A percentile compares a stretch with the other conserved stretches of the same genome.
Evolutionary conservation across 1,284 basidiomycete genomes (phyloP).

Genomic region (Veloboletus limbatus): DNA sequence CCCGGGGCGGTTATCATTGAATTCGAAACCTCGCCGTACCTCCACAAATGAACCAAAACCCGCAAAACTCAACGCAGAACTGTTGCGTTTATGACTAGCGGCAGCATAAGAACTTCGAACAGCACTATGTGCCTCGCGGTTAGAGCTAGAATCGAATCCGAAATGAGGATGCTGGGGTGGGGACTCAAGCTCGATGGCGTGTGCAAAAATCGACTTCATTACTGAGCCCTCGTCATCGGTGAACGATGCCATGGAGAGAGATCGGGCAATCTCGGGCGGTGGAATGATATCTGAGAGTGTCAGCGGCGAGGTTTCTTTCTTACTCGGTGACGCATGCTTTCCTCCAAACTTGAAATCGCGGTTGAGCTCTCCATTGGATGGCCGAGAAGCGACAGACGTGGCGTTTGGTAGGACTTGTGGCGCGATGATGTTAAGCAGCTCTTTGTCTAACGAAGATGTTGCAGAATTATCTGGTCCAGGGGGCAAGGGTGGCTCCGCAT

Average conservation of each 20-base stretch:
- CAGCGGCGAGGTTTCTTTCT: conserved; percentile 29
- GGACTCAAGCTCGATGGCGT: conserved; percentile 39
- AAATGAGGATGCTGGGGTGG: conserved; percentile 38
- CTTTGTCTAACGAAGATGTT: conserved; percentile 16
- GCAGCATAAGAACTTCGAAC: conserved; percentile 16
- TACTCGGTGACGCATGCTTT: conserved; percentile 32
- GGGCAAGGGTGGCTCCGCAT: conserved; percentile 21
- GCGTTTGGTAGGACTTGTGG: conserved; percentile 29
- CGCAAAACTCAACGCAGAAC: conserved; percentile 61
- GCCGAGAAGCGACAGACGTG: conserved; percentile 42
- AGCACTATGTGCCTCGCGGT: conserved; percentile 27
- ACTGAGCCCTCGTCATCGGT: conserved; percentile 53
- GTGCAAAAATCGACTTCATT: conserved; percentile 57
- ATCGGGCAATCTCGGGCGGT: conserved; percentile 49
- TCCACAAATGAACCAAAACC: conserved; percentile 74
- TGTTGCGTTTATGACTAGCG: conserved; percentile 42
- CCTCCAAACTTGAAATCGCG: conserved; percentile 73
- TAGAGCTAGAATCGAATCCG: conserved; percentile 47
- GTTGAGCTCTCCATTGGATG: conserved; percentile 64
- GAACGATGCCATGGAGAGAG: conserved; percentile 45
- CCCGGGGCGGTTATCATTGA: conserved; percentile 52
- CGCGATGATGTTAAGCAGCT: conserved; percentile 24
- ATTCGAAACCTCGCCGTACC: conserved; percentile 71
- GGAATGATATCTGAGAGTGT: conserved; percentile 76
- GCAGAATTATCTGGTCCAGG: conserved; percentile 22